A percentile compares a stretch with the other conserved stretches of the same genome.
Evolutionary conservation across 1,139 yeast species (phyloP).

Genomic region (Lodderomyces parapsilosis): DNA sequence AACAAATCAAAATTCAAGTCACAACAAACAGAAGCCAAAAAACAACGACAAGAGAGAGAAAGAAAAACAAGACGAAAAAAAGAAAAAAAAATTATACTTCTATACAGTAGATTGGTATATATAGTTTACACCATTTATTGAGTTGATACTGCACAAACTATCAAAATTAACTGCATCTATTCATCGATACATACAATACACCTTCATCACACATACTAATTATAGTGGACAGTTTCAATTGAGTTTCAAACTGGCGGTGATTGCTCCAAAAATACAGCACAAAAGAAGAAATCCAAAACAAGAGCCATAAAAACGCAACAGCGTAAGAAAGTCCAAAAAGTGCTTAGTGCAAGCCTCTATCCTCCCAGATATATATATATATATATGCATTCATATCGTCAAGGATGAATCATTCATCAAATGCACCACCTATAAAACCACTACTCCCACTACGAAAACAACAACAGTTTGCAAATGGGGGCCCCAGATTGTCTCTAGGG

Average conservation of each 20-base stretch:
- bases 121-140: no score
- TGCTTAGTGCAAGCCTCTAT: no score
- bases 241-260: no score
- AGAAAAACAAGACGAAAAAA: not conserved
- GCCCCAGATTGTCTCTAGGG: constrained; percentile 1
- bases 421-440: constrained; percentile 4
- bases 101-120: no score
- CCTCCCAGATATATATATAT: not conserved
- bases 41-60: no score
- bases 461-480: constrained; percentile 3
- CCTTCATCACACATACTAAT: no score
- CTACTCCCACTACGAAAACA: constrained; percentile 7
- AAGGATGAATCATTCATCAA: constrained; percentile 6
- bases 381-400: constrained; percentile 1
- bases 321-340: not conserved
- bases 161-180: no score
- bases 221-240: no score
- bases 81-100: no score
- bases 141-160: no score
- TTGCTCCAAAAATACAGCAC: not conserved
- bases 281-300: not conserved
- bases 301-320: not conserved
- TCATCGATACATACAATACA: no score
- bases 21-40: not conserved
- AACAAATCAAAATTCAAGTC: not conserved